Evolutionary conservation across 1,284 basidiomycete genomes (phyloP).

Genomic region (Trametes hirsuta): DNA sequence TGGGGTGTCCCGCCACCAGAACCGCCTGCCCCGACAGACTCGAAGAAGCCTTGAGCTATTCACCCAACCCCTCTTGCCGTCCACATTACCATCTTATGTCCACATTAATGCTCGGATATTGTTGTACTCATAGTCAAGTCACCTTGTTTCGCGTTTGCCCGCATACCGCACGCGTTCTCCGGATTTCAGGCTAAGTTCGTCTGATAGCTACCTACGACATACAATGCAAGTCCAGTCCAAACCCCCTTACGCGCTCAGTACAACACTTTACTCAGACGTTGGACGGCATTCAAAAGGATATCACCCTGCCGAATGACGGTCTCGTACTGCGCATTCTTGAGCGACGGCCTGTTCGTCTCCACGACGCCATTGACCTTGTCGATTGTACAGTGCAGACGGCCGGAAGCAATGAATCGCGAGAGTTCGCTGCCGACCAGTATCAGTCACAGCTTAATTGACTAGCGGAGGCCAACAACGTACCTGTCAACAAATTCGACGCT

Average conservation of each 20-base stretch:
- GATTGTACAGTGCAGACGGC: slow-evolving; percentile 89
- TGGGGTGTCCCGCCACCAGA: slow-evolving; percentile 84
- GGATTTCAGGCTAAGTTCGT: not conserved
- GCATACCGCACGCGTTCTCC: not conserved
- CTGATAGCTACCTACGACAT: slow-evolving; percentile 18
- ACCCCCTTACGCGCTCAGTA: slow-evolving; percentile 42
- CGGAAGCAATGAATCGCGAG: slow-evolving; percentile 90
- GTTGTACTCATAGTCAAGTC: slow-evolving; percentile 8
- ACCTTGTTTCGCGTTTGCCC: not conserved
- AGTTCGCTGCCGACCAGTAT: slow-evolving; percentile 66
- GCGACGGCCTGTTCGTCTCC: slow-evolving; percentile 87
- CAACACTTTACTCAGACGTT: slow-evolving; percentile 75
- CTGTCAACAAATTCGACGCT: slow-evolving; percentile 87
- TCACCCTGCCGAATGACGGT: slow-evolving; percentile 90
- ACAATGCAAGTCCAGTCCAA: slow-evolving; percentile 7
- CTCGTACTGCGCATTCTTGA: slow-evolving; percentile 92
- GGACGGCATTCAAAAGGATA: slow-evolving; percentile 80
- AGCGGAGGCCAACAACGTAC: slow-evolving; percentile 45
- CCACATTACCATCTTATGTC: not conserved
- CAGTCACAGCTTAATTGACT: not conserved
- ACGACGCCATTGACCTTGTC: slow-evolving; percentile 95
- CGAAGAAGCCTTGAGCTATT: slow-evolving; percentile 15
- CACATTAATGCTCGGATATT: not conserved
- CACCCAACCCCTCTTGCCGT: not conserved
- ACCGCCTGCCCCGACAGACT: slow-evolving; percentile 33